phyloP scores from a whole-genome alignment of 768 basidiomycete species.

The Rhodotorula paludigena region DNA sequence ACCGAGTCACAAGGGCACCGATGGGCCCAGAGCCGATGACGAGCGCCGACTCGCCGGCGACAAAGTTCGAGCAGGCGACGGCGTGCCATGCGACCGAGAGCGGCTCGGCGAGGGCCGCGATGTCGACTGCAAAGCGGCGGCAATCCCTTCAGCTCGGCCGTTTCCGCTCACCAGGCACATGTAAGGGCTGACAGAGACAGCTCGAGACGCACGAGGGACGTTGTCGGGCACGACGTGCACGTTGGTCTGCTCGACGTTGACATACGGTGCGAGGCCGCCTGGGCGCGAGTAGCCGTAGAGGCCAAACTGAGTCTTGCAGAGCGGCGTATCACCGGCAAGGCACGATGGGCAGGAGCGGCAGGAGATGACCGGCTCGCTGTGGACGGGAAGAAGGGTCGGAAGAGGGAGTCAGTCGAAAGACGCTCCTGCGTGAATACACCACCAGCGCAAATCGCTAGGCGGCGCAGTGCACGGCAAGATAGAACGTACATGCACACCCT shows the following conservation, averaged over 20 bases:
- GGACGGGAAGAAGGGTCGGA: neutral
- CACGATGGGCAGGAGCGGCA: constrained; percentile 50
- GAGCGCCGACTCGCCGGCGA: constrained; percentile 50
- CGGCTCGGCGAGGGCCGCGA: constrained; percentile 55
- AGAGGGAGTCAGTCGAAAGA: too few relatives aligned
- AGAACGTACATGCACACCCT: constrained; percentile 44
- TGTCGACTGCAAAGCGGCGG: constrained; percentile 49
- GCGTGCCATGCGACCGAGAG: constrained; percentile 54
- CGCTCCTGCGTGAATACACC: too few relatives aligned
- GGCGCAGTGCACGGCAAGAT: too few relatives aligned
- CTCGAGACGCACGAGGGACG: constrained; percentile 51
- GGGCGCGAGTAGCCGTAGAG: constrained; percentile 33
- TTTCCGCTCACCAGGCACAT: too few relatives aligned
- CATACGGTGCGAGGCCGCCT: constrained; percentile 53
- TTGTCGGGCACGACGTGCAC: constrained; percentile 50
- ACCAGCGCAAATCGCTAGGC: too few relatives aligned
- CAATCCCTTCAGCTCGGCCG: neutral
- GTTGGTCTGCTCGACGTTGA: constrained; percentile 47
- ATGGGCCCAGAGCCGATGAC: constrained; percentile 54
- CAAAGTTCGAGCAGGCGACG: constrained; percentile 50
- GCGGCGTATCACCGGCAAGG: neutral
- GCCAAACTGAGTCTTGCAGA: constrained; percentile 14
- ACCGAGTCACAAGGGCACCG: constrained; percentile 29
- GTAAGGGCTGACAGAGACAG: too few relatives aligned
- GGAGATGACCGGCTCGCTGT: constrained; percentile 51